Evolutionary conservation across 371 early-diverging fungal genomes (phyloP), one percentile per base, ranked within the genome.

Genomic region (Mucor racemosus): DNA sequence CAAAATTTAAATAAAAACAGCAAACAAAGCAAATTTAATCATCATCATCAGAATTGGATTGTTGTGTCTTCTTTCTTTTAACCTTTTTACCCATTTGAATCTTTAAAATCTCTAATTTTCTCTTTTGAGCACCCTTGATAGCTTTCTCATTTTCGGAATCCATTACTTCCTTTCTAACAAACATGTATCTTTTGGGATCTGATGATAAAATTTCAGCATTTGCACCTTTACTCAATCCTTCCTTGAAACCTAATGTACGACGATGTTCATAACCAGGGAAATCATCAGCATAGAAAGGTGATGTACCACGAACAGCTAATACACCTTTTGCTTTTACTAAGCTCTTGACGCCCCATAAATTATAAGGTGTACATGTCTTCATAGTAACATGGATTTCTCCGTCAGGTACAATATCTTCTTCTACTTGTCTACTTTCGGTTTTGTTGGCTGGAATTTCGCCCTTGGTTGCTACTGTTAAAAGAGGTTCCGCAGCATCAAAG

Each of bases 231-330:
- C 92, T 92, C 13, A 94, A 53, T 0, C 94, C 94, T 35, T 93
- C 88, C 70, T 92, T 88, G 76, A 90, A 96, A 2, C 98, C 98
- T 10, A 98, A 82, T 5, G 98, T 97, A 41, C 99, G 88, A 8
- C 97, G 88, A 82, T 98, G 99, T 66, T 90, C 85, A 66, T 98
- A 98, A 7, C 94, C 94, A 5, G 95, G 95, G 72, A 86, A 97
- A 60, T 84, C 78, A 3, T 78, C 79, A 2, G 92, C 80, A 56
- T 78, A 72, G 74, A 97, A 97, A 1, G 87, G 84, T 40, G 83
- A 69, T 0, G 89, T 86, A 0, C 81, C 79, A 58, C 85, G 83
- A 40, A 78, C 69, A 7, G 76, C 81, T n/a, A 95, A 73, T 7
- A 77, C 59, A 41, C 87, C 88, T 0, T 89, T 81, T 33, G 85